Evolutionary conservation across 2,329 filamentous ascomycete genomes (phyloP), one percentile per base, ranked within the genome.

Genomic region (Fusarium humuli): DNA sequence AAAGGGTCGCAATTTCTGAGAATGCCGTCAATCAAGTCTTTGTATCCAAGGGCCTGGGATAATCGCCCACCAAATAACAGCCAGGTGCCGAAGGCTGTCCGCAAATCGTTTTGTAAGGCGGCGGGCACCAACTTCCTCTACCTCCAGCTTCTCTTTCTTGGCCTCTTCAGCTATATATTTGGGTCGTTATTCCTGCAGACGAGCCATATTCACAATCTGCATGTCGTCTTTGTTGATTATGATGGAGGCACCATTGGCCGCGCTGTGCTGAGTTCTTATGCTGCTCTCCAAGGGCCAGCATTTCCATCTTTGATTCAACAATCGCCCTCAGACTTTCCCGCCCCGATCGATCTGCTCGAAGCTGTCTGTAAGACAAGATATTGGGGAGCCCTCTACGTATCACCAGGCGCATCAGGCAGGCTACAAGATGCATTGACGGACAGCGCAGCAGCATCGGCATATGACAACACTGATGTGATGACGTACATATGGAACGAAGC

Each of bases 131-230:
- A 73, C 37, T 65, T 74, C 22, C 20, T 73, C 44, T 57, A 65
- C 7, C 90, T 72, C 91, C 90, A 69, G 16, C 20, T 75, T 10
- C 41, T 74, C 12, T 73, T 75, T 37, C 52, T 75, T 6, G 57
- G 49, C 13, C 65, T 75, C 14, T 73, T 73, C 44, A 67, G 67
- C 62, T 73, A 75, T 37, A 60, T 73, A 13, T 71, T 74, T 32
- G 72, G 72, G 6, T 55, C 72, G 7, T 32, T 75, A 20, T 74
- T 59, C 27, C 71, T 64, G 44, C 67, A 75, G 44, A 63, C 58
- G 0, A 57, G 52, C 42, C 69, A 70, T 27, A 64, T 42, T 11
- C 54, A 71, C 44, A 71, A 67, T 14, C 34, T 73, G 9, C 47
- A 40, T 3, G 41, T 75, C n/a, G 44, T 70, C n/a, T 75, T 68